phyloP scores from a whole-genome alignment of 768 basidiomycete species.

The Mycena alexandri region DNA sequence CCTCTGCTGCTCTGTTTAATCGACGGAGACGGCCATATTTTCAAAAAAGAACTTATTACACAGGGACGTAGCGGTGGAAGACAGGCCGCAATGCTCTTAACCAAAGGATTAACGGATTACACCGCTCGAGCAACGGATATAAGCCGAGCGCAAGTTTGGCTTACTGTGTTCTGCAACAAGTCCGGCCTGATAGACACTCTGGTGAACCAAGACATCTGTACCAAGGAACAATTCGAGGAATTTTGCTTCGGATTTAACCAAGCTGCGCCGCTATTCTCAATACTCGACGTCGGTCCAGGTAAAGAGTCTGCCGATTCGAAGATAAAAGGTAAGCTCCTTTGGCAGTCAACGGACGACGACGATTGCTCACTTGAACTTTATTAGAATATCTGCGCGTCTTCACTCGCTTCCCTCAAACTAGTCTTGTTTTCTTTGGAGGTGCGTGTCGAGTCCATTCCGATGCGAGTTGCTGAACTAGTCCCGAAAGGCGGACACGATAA shows the following conservation, averaged over 20 bases:
- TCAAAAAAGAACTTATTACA: constrained; percentile 52
- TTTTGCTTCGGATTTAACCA: constrained; percentile 66
- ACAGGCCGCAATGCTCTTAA: constrained; percentile 48
- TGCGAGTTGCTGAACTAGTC: too few species aligned
- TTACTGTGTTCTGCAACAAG: constrained; percentile 59
- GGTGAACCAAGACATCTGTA: constrained; percentile 43
- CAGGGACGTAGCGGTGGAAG: constrained; percentile 59
- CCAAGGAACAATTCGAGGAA: constrained; percentile 57
- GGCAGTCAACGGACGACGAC: neutral
- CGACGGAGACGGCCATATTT: constrained; percentile 62
- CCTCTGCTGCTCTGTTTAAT: constrained; percentile 57
- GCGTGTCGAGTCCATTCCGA: constrained; percentile 32
- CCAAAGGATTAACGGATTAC: constrained; percentile 40
- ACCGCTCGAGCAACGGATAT: constrained; percentile 1
- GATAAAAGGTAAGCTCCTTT: constrained; percentile 56
- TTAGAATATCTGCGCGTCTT: constrained; percentile 58
- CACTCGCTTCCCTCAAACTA: constrained; percentile 58
- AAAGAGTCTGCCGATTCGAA: constrained; percentile 69
- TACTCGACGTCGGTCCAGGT: constrained; percentile 64
- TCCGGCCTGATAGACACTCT: constrained; percentile 56
- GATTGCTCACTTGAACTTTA: constrained; percentile 30
- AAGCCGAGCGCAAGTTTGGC: constrained; percentile 45
- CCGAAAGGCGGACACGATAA: constrained; percentile 62
- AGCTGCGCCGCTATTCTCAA: constrained; percentile 60
- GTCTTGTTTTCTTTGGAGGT: constrained; percentile 64